Base-by-base conservation (phyloP, 495 filamentous ascomycete genomes). In the Aspergillus indologenus region DNA sequence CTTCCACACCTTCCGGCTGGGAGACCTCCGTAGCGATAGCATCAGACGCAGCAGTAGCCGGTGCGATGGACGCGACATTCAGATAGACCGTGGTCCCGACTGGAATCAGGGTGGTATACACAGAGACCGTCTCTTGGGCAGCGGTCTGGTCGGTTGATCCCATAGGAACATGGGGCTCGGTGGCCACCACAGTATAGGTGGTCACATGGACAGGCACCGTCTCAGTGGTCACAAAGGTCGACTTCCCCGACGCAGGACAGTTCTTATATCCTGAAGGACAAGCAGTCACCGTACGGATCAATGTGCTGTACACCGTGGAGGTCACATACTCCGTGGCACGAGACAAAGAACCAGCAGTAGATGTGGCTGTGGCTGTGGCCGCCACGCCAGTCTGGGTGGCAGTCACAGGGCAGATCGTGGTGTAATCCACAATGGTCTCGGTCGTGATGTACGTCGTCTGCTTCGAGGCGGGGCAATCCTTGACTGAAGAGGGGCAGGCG, bases 351-450 rank as follows among this genome's bases (percentile, higher is more conserved):
- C 34, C 12, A 40, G 34, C 34, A 40, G 34, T 7, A 2, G 7
- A 2, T 11, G 34, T 40, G 34, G 34, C 34, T 40, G 34, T 7
- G 5, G 7, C 12, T 11, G 34, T 40, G 34, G 34, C 34, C 12
- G 34, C 34, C 5, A 40, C 6, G 6, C 46, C 21, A 12, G 47
- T 50, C 23, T 29, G 4, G 9, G 47, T 50, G 23, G 47, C 47
- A n/a, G 47, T 50, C 3, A 50, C 15, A 15, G 47, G 47, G 12
- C 47, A 50, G 47, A 50, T 50, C 7, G 47, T 50, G 23, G 47
- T 50, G 23, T 50, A 50, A 22, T 50, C 47, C 11, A 50, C 47
- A 9, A 50, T 29, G 1, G 47, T 50, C 22, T 50, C 47, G 12
- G 47, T 50, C 1, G 22, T 50, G 22, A 50, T 22, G 23, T 29